Evolutionary conservation across 148 eudicot genomes (phyloP), one percentile per base, ranked within the genome.

Genomic region (Rhododendron ovatum): DNA sequence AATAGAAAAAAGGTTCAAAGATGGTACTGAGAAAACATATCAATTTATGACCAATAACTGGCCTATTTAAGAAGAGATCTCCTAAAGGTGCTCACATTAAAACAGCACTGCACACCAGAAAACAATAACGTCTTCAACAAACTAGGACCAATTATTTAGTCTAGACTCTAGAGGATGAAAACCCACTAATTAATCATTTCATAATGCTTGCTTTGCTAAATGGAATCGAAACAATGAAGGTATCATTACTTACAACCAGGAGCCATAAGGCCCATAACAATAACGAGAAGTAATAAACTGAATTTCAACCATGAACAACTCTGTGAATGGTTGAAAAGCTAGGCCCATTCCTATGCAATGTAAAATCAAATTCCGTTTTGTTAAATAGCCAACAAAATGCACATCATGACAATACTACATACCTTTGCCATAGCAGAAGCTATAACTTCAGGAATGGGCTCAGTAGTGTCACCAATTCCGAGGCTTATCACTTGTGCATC

Each of bases 391-490:
- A 47, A 51, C 37, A 6, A 30, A 69, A 71, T 37, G 10, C 53
- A 77, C 83, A 63, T 78, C 51, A 48, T 41, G 12, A 20, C 39
- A 12, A 63, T 5, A 48, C 77, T 9, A 77, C 91, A 85, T 89
- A 96, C 98, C 90, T 92, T 85, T 85, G 94, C 91, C 98, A 96
- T 96, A 79, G 89, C 91, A n/a, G 61, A 87, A 61, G 98, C 86
- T 80, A 93, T 90, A 86, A 89, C 59, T 71, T 91, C 88, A 13
- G 98, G 98, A 84, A 96, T 89, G 4, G 98, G 98, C 83, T 95
- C 89, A 7, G 98, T 94, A 22, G 98, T 96, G 71, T 96, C 96
- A 47, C 98, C 98, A 78, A 96, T 89, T 47, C 98, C 98, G 6
- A 96, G 95, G 88, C 94, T 93, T 71, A 96, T 93, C 43, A 95